Percentiles rank a stretch among this genome's conserved stretches.
Evolutionary conservation across 78 protist genomes (phyloP).

Genomic region (Dictyostelium capitatum): DNA sequence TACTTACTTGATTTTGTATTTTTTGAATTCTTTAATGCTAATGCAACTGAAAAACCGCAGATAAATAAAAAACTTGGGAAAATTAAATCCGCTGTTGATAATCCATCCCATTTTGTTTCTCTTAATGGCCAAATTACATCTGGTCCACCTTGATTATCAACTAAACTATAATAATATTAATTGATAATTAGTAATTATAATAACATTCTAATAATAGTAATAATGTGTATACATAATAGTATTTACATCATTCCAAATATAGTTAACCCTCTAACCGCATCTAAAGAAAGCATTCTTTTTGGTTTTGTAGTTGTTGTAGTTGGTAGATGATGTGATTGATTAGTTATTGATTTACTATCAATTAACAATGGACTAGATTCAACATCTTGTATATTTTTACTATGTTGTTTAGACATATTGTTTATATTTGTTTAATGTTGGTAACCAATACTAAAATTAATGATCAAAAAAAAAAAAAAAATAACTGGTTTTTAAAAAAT

Average conservation of each 20-base stretch:
- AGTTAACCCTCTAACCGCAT: conserved; percentile 70
- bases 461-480: background rate
- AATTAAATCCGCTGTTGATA: conserved; percentile 63
- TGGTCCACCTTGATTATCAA: conserved; percentile 73
- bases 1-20: conserved; percentile 44
- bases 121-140: conserved; percentile 68
- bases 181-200: background rate
- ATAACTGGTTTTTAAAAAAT: background rate
- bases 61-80: conserved; percentile 71
- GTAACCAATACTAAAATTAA: background rate
- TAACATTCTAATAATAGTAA: background rate
- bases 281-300: conserved; percentile 57
- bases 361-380: conserved; percentile 7
- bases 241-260: conserved; percentile 79
- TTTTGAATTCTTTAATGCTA: conserved; percentile 61
- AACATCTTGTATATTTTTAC: conserved; percentile 27
- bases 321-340: background rate
- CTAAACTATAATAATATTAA: conserved; percentile 19
- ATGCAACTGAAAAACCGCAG: conserved; percentile 64
- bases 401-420: background rate
- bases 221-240: too few species aligned
- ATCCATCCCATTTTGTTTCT: conserved; percentile 67
- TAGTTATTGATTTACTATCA: background rate
- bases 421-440: background rate
- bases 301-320: background rate